These are phyloP conservation scores for Solanum lycopersicoides DNA, from an alignment of 257 asterid species.

Conservation along the genomic window DNA sequence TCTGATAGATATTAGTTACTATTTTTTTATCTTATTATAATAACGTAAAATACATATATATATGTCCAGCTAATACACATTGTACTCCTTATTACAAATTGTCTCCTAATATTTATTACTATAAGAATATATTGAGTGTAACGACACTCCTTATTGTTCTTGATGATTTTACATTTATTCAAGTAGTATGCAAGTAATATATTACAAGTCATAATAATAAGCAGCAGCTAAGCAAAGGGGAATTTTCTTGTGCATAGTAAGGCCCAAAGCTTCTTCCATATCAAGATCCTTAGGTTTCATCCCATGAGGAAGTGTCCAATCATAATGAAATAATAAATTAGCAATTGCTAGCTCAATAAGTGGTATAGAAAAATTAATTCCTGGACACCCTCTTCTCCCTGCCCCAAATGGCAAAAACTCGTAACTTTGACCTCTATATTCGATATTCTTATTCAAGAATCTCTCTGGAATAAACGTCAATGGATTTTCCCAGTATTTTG, in stretches of 20 bases:
- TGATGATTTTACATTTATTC: neutral
- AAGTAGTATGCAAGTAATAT: neutral
- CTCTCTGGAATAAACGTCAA: constrained; percentile 28
- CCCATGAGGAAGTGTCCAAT: constrained; percentile 36
- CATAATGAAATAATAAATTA: constrained; percentile 23
- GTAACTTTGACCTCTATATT: constrained; percentile 26
- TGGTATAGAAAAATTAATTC: constrained; percentile 23
- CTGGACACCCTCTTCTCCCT: constrained; percentile 49
- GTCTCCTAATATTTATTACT: neutral
- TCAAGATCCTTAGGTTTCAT: constrained; percentile 16
- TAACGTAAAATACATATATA: neutral
- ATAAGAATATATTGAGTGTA: neutral
- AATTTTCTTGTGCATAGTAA: constrained; percentile 31
- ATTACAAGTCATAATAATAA: neutral
- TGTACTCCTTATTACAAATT: neutral
- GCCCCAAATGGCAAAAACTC: constrained; percentile 46
- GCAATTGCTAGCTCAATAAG: constrained; percentile 38
- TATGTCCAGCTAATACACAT: neutral
- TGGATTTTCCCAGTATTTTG: constrained; percentile 23
- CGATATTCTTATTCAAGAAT: constrained; percentile 13
- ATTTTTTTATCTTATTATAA: neutral
- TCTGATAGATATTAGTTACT: neutral
- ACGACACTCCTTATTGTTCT: neutral
- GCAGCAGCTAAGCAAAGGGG: constrained; percentile 27
- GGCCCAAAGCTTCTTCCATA: constrained; percentile 37